phyloP scores from a whole-genome alignment of 306 rosid species.

The Glycine tomentella region DNA sequence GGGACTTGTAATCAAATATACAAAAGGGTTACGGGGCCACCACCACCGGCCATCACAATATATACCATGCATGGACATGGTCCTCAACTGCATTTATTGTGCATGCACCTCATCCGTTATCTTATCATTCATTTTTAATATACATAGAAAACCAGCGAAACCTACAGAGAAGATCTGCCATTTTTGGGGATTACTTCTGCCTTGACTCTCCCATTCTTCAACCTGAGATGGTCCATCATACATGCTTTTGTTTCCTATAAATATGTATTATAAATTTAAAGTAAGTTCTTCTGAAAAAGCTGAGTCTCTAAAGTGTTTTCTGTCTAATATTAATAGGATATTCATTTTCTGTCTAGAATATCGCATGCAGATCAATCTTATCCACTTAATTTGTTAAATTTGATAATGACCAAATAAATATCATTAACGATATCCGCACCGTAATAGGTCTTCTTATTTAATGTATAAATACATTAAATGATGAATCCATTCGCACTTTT shows the following conservation, averaged over 20 bases:
- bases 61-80: slow-evolving; percentile 37
- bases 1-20: background rate
- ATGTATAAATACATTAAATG: too few relatives aligned
- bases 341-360: background rate
- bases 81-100: slow-evolving; percentile 36
- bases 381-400: too few relatives aligned
- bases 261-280: background rate
- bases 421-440: too few relatives aligned
- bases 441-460: too few relatives aligned
- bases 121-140: slow-evolving; percentile 14
- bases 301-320: too few relatives aligned
- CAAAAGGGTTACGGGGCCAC: slow-evolving; percentile 21
- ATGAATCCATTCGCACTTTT: too few relatives aligned
- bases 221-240: slow-evolving; percentile 15
- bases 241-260: background rate
- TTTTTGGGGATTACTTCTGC: slow-evolving; percentile 41
- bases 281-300: background rate
- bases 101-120: slow-evolving; percentile 43
- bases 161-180: slow-evolving; percentile 19
- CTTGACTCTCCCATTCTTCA: slow-evolving; percentile 34
- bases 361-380: background rate
- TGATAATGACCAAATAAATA: too few relatives aligned
- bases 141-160: slow-evolving; percentile 3
- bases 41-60: background rate
- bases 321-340: too few relatives aligned